A percentile compares a stretch with the other conserved stretches of the same genome.
Evolutionary conservation across 192 early-diverging fungal species (phyloP).

Genomic region (Pecoramyces ruminantium): DNA sequence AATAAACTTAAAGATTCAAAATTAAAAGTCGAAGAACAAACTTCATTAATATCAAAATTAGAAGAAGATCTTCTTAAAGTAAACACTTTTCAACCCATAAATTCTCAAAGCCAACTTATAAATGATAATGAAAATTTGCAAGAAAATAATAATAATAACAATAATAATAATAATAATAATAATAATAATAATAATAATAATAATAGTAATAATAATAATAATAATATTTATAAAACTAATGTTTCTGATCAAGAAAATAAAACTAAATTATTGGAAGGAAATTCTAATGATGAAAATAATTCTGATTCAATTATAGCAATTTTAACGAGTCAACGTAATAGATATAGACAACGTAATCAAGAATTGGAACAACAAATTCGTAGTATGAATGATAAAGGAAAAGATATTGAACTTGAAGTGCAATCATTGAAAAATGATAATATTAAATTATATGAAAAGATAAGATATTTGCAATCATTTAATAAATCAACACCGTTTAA

Average conservation of each 20-base stretch:
- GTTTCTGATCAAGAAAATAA: background rate
- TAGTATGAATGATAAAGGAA: slow-evolving; percentile 20
- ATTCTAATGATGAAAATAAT: background rate
- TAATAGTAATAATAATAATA: background rate
- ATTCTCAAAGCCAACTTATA: background rate
- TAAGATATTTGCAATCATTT: slow-evolving; percentile 72
- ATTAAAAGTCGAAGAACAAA: slow-evolving; percentile 26
- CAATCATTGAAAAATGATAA: slow-evolving; percentile 65
- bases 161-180: slow-evolving; percentile 3
- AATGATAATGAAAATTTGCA: slow-evolving; percentile 5
- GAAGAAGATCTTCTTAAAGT: slow-evolving; percentile 27
- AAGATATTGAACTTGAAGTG: slow-evolving; percentile 43
- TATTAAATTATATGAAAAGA: slow-evolving; percentile 73
- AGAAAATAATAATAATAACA: slow-evolving; percentile 14
- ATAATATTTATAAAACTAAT: background rate
- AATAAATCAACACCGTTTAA: slow-evolving; percentile 8
- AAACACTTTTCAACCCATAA: slow-evolving; percentile 4
- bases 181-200: background rate
- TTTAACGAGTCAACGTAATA: slow-evolving; percentile 70
- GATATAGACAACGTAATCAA: slow-evolving; percentile 73
- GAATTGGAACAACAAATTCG: slow-evolving; percentile 51
- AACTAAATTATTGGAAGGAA: background rate
- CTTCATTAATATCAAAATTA: slow-evolving; percentile 29
- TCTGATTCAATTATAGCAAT: slow-evolving; percentile 56
- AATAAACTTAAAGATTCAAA: slow-evolving; percentile 15